phyloP scores from a whole-genome alignment of 2,329 filamentous ascomycete genomes.

The Tolypocladium tundrense region DNA sequence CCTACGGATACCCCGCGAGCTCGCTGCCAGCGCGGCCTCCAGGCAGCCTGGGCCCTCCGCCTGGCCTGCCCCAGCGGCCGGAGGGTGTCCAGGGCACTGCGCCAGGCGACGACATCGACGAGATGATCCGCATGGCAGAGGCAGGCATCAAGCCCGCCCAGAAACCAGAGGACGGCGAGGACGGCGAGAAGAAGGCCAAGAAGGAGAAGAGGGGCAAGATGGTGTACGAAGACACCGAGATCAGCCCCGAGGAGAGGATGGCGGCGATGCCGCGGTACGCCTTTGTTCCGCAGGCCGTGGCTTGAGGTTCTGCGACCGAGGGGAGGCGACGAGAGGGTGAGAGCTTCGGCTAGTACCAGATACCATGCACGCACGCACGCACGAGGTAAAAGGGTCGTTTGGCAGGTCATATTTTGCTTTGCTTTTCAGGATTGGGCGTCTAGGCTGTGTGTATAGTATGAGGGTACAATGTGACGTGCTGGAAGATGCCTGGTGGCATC shows the following conservation, averaged over 20 bases:
- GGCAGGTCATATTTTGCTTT: neutral
- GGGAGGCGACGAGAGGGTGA: neutral
- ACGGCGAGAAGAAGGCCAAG: constrained; percentile 52
- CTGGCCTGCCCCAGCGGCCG: constrained; percentile 35
- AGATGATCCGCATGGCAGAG: constrained; percentile 55
- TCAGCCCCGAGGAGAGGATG: constrained; percentile 87
- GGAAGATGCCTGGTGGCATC: neutral
- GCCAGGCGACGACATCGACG: constrained; percentile 51
- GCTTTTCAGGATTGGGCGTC: neutral
- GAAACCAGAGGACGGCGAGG: constrained; percentile 28
- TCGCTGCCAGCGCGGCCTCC: constrained; percentile 37
- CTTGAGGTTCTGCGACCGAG: neutral
- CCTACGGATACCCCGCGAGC: constrained; percentile 23
- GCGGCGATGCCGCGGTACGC: constrained; percentile 67
- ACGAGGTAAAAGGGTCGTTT: neutral
- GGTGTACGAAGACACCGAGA: constrained; percentile 70
- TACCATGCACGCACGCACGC: neutral
- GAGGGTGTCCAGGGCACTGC: constrained; percentile 20
- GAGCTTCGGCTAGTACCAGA: neutral
- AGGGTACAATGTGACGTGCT: neutral
- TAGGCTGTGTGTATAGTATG: neutral
- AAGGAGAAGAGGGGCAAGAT: constrained; percentile 60
- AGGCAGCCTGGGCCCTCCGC: constrained; percentile 23
- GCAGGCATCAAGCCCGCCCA: constrained; percentile 42
- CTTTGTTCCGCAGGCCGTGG: constrained; percentile 23